Base-by-base conservation (phyloP, 2,329 filamentous ascomycete genomes). In the Tolypocladium nubicola region DNA sequence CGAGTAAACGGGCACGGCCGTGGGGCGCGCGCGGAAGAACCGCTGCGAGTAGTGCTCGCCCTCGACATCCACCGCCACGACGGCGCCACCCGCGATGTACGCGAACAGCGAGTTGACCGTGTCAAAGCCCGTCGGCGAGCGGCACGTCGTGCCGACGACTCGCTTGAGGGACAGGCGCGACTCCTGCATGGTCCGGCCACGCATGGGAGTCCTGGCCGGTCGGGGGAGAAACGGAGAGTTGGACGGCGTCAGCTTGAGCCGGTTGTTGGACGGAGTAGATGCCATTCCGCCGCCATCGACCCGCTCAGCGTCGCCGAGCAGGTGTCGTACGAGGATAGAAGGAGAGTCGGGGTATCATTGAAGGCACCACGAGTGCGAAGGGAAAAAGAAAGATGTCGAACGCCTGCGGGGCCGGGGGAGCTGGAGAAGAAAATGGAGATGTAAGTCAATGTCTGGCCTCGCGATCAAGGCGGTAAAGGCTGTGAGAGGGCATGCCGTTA, bases 51-150 rank as follows among this genome's bases (percentile, higher is more conserved):
- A 82, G 54, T 76, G 71, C 67, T 88, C 79, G 55, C 85, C 82
- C 61, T 90, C 83, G 55, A 97, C 79, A 63, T 89, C 86, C 9
- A 92, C 90, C 21, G 97, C 83, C 0, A 99, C 90, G n/a, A 90
- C 93, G 49, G 93, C 90, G 11, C 91, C 94, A 57, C 94, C 94
- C 10, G 94, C 93, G 61, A 91, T 92, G 70, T 96, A 94, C 57
- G 91, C 91, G 72, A 97, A 96, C 54, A 81, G 86, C 14, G 86
- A 83, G 45, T 87, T 78, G 59, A 93, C 84, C 61, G 83, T 86
- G 69, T 95, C 91, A 71, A 99, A 96, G 61, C 89, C 90, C 68
- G 88, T 92, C 45, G 90, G 87, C 5, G 88, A 89, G 63, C 79
- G 83, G 61, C 90, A 93, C 9, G 93, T 97, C 30, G 92, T 96